Base-by-base conservation (phyloP, 2,329 filamentous ascomycete genomes). In the Byssothecium circinans region DNA sequence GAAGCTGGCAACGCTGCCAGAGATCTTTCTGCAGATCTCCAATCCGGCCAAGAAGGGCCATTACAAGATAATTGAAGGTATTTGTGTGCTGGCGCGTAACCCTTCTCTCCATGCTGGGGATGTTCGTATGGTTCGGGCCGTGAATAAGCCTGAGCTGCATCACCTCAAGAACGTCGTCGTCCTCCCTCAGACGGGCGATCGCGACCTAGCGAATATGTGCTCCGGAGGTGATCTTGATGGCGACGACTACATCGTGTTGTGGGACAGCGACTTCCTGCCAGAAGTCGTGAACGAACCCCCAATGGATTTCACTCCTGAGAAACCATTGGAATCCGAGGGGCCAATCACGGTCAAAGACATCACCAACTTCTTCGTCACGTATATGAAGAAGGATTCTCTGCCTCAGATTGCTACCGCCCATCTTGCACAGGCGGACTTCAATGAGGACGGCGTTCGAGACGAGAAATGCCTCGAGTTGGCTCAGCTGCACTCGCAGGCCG, bases 191-290 rank as follows among this genome's bases (percentile, higher is more conserved):
- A 86, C 77, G 0, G 92, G 92, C 0, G 90, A 96, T 62, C 80
- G 87, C 14, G 90, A 95, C 53, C 74, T 99, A 18, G 84, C 91
- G 1, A 91, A 88, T 61, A 97, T 97, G 92, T 91, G 94, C 54
- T 96, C 94, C 3, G 94, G 94, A 2, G 94, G 94, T 0, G 94
- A 99, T 64, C 79, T 99, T 0, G 94, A 99, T 64, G 94, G 94
- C 0, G 94, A 99, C 61, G 94, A 99, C 65, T 99, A 91, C 66
- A 86, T 97, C 45, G 84, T 97, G 4, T 87, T 96, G 37, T 99
- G 94, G 92, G 91, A 99, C 57, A 68, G 78, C 18, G 80, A 82
- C 12, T 75, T 99, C 6, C 76, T 95, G 20, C 66, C 67, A 6
- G 56, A 70, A 1, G 73, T 81, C 41, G 89, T 88, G 82, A 89